Conservation (phyloP, 129 eudicot genomes). For the Artemisia argyi region DNA sequence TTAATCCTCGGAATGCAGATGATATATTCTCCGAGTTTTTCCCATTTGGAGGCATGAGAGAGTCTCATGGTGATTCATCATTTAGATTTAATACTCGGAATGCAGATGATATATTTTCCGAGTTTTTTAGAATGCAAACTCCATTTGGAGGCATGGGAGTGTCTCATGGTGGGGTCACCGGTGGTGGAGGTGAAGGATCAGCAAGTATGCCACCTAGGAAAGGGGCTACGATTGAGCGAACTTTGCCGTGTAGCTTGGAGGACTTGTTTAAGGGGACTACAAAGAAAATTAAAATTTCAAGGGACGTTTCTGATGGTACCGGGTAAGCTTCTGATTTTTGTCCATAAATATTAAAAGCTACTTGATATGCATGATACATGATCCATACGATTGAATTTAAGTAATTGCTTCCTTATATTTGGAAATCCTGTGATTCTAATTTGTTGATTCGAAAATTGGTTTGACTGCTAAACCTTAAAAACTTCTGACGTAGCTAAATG, state of each 20-base stretch:
- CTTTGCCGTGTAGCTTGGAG: too few relatives aligned
- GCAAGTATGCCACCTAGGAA: slow-evolving; percentile 48
- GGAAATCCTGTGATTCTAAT: too few relatives aligned
- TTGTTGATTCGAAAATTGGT: background rate
- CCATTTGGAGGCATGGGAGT: too few relatives aligned
- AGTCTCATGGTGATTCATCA: too few relatives aligned
- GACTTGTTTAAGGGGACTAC: slow-evolving; percentile 68
- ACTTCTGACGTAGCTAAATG: background rate
- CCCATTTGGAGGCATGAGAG: too few relatives aligned
- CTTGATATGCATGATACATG: too few relatives aligned
- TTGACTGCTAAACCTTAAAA: background rate
- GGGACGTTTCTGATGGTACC: slow-evolving; percentile 68
- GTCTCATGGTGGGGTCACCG: slow-evolving; percentile 34
- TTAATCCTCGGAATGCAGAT: slow-evolving; percentile 57
- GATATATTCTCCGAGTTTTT: too few relatives aligned
- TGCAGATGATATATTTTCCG: too few relatives aligned
- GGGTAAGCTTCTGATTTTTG: slow-evolving; percentile 52
- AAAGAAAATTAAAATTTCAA: slow-evolving; percentile 89
- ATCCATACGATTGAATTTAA: too few relatives aligned
- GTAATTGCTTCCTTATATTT: too few relatives aligned
- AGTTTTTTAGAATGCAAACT: too few relatives aligned
- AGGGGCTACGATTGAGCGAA: slow-evolving; percentile 46
- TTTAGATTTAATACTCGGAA: too few relatives aligned
- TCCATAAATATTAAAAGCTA: background rate
- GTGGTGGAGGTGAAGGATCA: slow-evolving; percentile 39